Evolutionary conservation across 495 filamentous ascomycete genomes (phyloP).

Genomic region (Trypethelium eluteriae): DNA sequence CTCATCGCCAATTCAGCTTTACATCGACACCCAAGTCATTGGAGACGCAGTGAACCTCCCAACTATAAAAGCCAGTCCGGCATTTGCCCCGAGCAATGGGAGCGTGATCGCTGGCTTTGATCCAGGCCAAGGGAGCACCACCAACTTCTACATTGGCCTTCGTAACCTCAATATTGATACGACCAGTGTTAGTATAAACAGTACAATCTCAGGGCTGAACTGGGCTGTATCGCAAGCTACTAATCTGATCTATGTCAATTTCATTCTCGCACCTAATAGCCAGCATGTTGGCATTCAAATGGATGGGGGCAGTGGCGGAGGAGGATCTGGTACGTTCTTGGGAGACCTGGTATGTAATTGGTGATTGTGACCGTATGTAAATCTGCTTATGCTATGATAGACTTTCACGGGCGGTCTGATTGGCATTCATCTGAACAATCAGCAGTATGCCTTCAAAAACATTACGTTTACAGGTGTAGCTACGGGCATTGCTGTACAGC

Average conservation of each 20-base stretch:
- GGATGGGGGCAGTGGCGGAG: slow-evolving; percentile 56
- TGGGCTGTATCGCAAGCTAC: slow-evolving; percentile 68
- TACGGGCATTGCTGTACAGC: slow-evolving; percentile 41
- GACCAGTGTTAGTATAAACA: slow-evolving; percentile 50
- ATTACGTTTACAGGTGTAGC: slow-evolving; percentile 56
- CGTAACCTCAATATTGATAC: slow-evolving; percentile 71
- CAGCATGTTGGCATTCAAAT: slow-evolving; percentile 74
- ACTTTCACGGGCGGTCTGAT: slow-evolving; percentile 64
- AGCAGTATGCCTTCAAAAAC: slow-evolving; percentile 64
- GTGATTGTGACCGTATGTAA: neutral
- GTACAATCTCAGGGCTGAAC: slow-evolving; percentile 58
- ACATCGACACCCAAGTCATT: slow-evolving; percentile 36
- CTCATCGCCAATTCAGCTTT: slow-evolving; percentile 32
- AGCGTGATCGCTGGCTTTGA: slow-evolving; percentile 50
- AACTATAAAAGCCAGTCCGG: slow-evolving; percentile 55
- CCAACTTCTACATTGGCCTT: slow-evolving; percentile 33
- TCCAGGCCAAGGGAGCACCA: slow-evolving; percentile 3
- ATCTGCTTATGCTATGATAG: neutral
- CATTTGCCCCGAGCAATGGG: slow-evolving; percentile 45
- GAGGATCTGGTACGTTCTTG: slow-evolving; percentile 67
- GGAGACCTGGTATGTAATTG: slow-evolving; percentile 35
- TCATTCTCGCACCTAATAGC: slow-evolving; percentile 39
- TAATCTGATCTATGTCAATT: slow-evolving; percentile 40
- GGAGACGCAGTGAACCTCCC: slow-evolving; percentile 55
- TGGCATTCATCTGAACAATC: slow-evolving; percentile 61